These are phyloP conservation scores for Amylocarpus encephaloides DNA, from an alignment of 2,329 filamentous ascomycete genomes.

Conservation along the genomic window DNA sequence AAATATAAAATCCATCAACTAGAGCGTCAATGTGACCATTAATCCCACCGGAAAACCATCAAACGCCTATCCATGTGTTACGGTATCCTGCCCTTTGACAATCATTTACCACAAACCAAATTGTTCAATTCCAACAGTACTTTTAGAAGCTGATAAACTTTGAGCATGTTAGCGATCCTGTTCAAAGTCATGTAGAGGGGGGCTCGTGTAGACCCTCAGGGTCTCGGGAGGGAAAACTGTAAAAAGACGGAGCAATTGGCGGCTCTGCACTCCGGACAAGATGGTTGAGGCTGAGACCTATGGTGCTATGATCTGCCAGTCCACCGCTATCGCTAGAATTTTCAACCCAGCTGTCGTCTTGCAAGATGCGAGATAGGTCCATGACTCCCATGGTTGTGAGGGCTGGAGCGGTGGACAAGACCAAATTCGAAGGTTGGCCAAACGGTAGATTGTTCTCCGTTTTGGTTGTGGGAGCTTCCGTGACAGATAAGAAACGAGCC, in stretches of 20 bases:
- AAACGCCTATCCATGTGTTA: no score
- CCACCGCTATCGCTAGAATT: conserved; percentile 15
- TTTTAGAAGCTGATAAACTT: no score
- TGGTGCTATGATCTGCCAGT: conserved; percentile 26
- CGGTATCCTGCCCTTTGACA: no score
- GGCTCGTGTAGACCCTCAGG: conserved; percentile 9
- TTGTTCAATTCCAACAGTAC: no score
- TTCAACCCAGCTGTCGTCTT: conserved; percentile 42
- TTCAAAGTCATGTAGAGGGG: neutral
- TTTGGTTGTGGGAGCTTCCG: conserved; percentile 19
- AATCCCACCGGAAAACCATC: no score
- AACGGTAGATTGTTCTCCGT: conserved; percentile 32
- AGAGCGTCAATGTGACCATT: no score
- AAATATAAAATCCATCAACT: no score
- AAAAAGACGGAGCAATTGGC: conserved; percentile 18
- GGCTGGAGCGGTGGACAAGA: conserved; percentile 36
- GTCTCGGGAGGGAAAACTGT: conserved; percentile 22
- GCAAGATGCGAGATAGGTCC: conserved; percentile 54
- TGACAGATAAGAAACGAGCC: conserved; percentile 18
- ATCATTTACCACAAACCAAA: no score
- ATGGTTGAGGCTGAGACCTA: conserved; percentile 26
- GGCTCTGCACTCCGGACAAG: conserved; percentile 21
- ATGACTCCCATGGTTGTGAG: conserved; percentile 48
- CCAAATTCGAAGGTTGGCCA: conserved; percentile 40
- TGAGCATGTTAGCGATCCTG: neutral